These are phyloP conservation scores for Ascochyta lentis DNA, from an alignment of 2,329 filamentous ascomycete species.

Conservation along the genomic window DNA sequence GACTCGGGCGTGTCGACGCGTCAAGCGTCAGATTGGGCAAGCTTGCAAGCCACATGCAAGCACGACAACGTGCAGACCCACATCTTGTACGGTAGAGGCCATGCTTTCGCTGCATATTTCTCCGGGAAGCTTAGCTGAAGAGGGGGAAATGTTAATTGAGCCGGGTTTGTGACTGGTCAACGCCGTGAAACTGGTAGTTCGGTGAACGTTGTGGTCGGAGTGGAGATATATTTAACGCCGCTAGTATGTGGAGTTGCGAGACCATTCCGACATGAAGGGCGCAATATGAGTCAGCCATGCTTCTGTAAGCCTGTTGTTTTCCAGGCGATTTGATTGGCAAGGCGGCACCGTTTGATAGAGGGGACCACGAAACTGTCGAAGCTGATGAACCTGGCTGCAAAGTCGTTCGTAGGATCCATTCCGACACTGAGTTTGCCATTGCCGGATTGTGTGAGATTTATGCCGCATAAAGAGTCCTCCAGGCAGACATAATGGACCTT, in stretches of 20 bases:
- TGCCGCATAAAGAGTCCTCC: not conserved
- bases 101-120: not conserved
- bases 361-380: not conserved
- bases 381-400: not conserved
- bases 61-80: not conserved
- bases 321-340: not conserved
- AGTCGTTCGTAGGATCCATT: not conserved
- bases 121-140: not conserved
- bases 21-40: not conserved
- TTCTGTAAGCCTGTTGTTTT: not conserved
- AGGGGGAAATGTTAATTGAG: not conserved
- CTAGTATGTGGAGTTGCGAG: constrained; percentile 5
- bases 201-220: constrained; percentile 1
- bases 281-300: constrained; percentile 9
- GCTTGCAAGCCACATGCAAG: not conserved
- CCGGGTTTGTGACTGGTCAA: constrained; percentile 2
- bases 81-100: not conserved
- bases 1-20: not conserved
- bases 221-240: not conserved
- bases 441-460: not conserved
- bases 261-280: constrained; percentile 11
- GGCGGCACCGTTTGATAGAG: not conserved
- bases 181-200: not conserved
- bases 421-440: not conserved
- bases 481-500: not conserved